Percentiles rank a stretch among this genome's conserved stretches.
phyloP scores from a whole-genome alignment of 352 stramenopile genomes.

The Phytophthora boehmeriae region DNA sequence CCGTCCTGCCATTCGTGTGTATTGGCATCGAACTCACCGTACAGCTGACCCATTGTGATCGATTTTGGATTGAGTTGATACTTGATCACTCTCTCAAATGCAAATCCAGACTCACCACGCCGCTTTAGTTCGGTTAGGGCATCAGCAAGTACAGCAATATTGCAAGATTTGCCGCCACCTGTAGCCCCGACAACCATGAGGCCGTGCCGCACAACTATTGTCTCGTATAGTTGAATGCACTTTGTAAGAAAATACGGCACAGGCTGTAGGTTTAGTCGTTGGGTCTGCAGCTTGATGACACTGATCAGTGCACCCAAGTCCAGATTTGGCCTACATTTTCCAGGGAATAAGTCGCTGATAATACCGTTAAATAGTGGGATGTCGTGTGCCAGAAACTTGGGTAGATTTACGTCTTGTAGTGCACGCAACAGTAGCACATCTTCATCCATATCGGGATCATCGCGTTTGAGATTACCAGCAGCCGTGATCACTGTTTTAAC shows the following conservation, averaged over 20 bases:
- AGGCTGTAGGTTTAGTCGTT: slow-evolving; percentile 84
- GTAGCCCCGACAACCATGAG: slow-evolving; percentile 96
- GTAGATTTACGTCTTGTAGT: slow-evolving; percentile 96
- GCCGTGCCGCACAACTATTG: slow-evolving; percentile 93
- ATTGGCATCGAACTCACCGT: slow-evolving; percentile 94
- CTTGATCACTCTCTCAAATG: slow-evolving; percentile 89
- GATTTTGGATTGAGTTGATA: slow-evolving; percentile 95
- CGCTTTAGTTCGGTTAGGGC: slow-evolving; percentile 89
- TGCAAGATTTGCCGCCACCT: slow-evolving; percentile 89
- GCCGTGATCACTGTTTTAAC: slow-evolving; percentile 92
- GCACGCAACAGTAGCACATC: slow-evolving; percentile 93
- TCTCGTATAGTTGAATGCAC: slow-evolving; percentile 95
- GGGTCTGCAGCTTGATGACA: slow-evolving; percentile 90
- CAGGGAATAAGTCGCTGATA: slow-evolving; percentile 95
- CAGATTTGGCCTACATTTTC: slow-evolving; percentile 86
- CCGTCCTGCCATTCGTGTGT: slow-evolving; percentile 97
- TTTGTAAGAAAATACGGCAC: slow-evolving; percentile 94
- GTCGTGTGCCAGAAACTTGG: slow-evolving; percentile 95
- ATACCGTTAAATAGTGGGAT: slow-evolving; percentile 96
- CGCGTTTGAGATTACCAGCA: slow-evolving; percentile 90
- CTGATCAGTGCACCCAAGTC: slow-evolving; percentile 88
- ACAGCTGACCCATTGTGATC: slow-evolving; percentile 95
- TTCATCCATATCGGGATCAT: slow-evolving; percentile 92
- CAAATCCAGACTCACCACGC: slow-evolving; percentile 78
- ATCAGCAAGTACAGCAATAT: slow-evolving; percentile 91